Conservation (phyloP, 345 rosid species). For the Ceriops tagal region DNA sequence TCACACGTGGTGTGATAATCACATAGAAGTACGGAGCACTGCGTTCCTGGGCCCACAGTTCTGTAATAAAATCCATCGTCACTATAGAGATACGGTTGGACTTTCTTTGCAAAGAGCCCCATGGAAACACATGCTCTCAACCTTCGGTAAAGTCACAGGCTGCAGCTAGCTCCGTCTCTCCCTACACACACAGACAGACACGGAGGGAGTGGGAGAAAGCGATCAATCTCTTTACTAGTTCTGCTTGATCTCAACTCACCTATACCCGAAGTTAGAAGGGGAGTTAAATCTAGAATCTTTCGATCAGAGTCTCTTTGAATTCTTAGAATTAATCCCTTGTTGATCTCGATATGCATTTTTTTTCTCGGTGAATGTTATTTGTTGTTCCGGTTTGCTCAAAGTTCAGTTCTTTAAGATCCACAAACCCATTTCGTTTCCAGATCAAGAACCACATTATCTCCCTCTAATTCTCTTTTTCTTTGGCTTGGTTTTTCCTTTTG, state of each 20-base stretch:
- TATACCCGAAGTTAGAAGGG: neutral
- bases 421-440: conserved; percentile 12
- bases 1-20: neutral
- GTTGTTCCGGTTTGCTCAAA: neutral
- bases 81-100: too few species aligned
- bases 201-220: neutral
- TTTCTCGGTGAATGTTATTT: neutral
- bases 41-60: too few species aligned
- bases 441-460: conserved; percentile 19
- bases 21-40: neutral
- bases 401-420: conserved; percentile 21
- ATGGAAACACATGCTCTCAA: too few species aligned
- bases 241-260: neutral
- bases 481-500: neutral
- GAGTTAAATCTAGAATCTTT: neutral
- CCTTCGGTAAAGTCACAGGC: too few species aligned
- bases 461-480: neutral
- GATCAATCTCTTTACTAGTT: neutral
- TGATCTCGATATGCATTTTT: neutral
- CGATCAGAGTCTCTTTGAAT: too few species aligned
- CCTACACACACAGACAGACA: too few species aligned
- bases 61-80: too few species aligned
- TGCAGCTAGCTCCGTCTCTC: too few species aligned
- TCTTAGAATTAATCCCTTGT: too few species aligned
- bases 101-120: too few species aligned